Evolutionary conservation across 495 filamentous ascomycete species (phyloP).

Genomic region (Aspergillus saccharolyticus): DNA sequence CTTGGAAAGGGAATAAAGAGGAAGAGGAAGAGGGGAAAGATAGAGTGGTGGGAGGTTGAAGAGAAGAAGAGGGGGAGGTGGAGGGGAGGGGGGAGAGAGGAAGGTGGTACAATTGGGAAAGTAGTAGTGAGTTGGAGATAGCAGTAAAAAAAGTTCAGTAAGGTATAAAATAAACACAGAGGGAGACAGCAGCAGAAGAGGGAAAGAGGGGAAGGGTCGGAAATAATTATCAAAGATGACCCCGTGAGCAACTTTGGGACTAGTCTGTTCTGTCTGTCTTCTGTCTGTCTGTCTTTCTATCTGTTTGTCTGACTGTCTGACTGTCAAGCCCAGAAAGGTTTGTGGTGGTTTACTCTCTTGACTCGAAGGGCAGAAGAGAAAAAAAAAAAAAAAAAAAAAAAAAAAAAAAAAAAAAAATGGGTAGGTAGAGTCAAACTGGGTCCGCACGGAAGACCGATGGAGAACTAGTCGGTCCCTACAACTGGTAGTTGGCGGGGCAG

Average conservation of each 20-base stretch:
- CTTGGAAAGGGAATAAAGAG: background rate
- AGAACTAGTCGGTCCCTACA: background rate
- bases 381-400: background rate
- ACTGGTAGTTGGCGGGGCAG: background rate
- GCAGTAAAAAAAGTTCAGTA: background rate
- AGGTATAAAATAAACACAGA: conserved; percentile 10
- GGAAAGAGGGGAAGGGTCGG: background rate
- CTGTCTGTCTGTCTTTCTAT: background rate
- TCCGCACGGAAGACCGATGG: conserved; percentile 6
- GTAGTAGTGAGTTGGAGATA: conserved; percentile 3
- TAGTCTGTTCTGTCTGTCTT: background rate
- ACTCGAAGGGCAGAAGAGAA: background rate
- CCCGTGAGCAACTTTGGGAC: too few relatives aligned
- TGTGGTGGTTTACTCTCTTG: background rate
- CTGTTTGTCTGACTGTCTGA: background rate
- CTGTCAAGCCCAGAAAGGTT: background rate
- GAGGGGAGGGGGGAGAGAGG: conserved; percentile 5
- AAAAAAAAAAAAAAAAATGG: conserved; percentile 15
- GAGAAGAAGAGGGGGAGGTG: background rate
- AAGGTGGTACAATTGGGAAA: conserved; percentile 4
- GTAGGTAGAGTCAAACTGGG: conserved; percentile 2
- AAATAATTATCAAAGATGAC: background rate
- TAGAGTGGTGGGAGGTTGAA: background rate
- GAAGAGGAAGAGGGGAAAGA: conserved; percentile 14
- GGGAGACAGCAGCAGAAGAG: conserved; percentile 2